These are phyloP conservation scores for Pseudonitzschia delicatissima DNA, from an alignment of 108 stramenopile genomes.

Conservation along the genomic window DNA sequence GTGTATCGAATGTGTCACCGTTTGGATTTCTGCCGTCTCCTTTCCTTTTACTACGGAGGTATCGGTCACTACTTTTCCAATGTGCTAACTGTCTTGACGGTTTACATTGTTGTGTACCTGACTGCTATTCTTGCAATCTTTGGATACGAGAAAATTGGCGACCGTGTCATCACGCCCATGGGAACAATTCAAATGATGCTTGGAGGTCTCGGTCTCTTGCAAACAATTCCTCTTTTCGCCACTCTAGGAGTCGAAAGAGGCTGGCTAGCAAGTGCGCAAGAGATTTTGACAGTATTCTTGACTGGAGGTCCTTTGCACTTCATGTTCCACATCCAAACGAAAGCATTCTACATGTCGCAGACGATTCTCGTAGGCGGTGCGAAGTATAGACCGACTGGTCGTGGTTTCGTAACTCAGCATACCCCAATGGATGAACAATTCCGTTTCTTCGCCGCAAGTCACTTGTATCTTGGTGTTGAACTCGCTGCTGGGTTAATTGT, in stretches of 20 bases:
- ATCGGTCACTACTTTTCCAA: conserved; percentile 97
- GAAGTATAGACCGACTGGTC: conserved; percentile 96
- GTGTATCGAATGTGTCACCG: conserved; percentile 92
- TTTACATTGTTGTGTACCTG: conserved; percentile 92
- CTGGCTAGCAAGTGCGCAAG: conserved; percentile 80
- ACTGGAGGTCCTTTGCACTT: conserved; percentile 98
- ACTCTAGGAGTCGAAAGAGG: conserved; percentile 96
- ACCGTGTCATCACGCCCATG: conserved; percentile 90
- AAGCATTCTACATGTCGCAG: conserved; percentile 96
- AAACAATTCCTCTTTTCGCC: conserved; percentile 96
- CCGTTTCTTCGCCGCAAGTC: conserved; percentile 96
- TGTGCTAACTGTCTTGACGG: conserved; percentile 91
- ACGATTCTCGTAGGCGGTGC: conserved; percentile 98
- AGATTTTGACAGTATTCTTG: conserved; percentile 89
- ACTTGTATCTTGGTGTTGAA: conserved; percentile 97
- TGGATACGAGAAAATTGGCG: conserved; percentile 90
- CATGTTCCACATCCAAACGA: conserved; percentile 99
- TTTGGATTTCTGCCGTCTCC: conserved; percentile 95
- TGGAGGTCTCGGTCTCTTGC: conserved; percentile 90
- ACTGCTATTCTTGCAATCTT: conserved; percentile 90
- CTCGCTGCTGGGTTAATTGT: conserved; percentile 87
- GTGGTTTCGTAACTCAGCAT: conserved; percentile 98
- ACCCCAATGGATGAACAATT: conserved; percentile 93
- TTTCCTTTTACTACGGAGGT: conserved; percentile 97
- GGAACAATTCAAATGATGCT: conserved; percentile 94